These are phyloP conservation scores for Ceratobasidium papillatum DNA, from an alignment of 1,284 basidiomycete species.

Conservation along the genomic window DNA sequence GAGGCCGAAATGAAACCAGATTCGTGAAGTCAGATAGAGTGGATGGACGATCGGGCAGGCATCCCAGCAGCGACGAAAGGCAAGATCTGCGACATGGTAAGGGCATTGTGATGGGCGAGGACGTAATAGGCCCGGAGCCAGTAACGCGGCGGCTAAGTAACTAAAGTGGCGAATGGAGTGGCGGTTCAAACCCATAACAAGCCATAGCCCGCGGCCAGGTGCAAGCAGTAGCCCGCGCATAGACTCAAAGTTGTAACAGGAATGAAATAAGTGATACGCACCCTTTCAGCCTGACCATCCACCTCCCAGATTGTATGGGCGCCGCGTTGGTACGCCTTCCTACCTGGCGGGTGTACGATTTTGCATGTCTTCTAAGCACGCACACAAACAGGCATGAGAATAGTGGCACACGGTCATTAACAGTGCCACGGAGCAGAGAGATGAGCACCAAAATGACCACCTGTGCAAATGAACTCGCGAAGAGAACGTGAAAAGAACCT, in stretches of 20 bases:
- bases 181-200: slow-evolving; percentile 13
- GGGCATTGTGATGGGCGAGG: slow-evolving; percentile 28
- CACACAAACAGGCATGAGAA: background rate
- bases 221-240: background rate
- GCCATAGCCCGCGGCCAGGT: slow-evolving; percentile 5
- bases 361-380: slow-evolving; percentile 71
- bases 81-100: slow-evolving; percentile 23
- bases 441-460: background rate
- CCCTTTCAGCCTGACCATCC: slow-evolving; percentile 81
- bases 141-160: slow-evolving; percentile 6
- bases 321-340: slow-evolving; percentile 89
- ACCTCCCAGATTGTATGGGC: slow-evolving; percentile 96
- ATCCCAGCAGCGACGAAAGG: background rate
- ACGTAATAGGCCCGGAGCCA: slow-evolving; percentile 13
- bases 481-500: slow-evolving; percentile 14
- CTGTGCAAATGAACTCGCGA: slow-evolving; percentile 19
- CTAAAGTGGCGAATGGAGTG: background rate
- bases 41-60: slow-evolving; percentile 29
- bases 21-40: slow-evolving; percentile 10
- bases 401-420: slow-evolving; percentile 5
- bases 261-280: background rate
- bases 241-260: background rate
- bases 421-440: slow-evolving; percentile 3
- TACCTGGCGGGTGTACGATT: slow-evolving; percentile 82
- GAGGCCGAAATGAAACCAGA: slow-evolving; percentile 34